Evolutionary conservation across 495 filamentous ascomycete genomes (phyloP), one percentile per base, ranked within the genome.

Genomic region (Choiromyces venosus): DNA sequence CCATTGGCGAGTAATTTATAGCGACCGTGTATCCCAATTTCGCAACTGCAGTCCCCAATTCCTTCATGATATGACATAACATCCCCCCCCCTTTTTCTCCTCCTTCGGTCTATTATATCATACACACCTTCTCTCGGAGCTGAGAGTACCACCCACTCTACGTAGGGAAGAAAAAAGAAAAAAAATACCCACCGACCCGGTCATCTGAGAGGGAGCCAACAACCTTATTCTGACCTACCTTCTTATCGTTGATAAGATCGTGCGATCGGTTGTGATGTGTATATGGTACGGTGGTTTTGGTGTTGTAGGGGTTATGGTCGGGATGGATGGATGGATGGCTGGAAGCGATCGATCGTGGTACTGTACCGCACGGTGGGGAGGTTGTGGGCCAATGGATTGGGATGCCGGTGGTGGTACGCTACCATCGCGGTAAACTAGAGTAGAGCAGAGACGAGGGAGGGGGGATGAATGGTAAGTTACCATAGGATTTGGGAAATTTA

Each of bases 221-320:
- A 61, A 61, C 52, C 52, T 61, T 61, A 61, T 61, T 61, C 52
- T 25, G 25, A 61, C 52, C n/a, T n/a, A n/a, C n/a, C n/a, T 61
- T 61, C 52, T 25, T 33, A 33, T 61, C 52, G 2, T 33, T 56
- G n/a, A 25, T 61, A 25, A n/a, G 10, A 33, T 61, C n/a, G 33
- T 61, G 52, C 52, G 52, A 61, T 61, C 52, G 52, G 25, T 9
- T 61, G 52, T 61, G 52, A 61, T n/a, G n/a, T n/a, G n/a, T n/a
- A n/a, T n/a, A n/a, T n/a, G n/a, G n/a, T 61, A 61, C 9, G 25
- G 25, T 25, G 33, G n/a, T 61, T 61, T 52, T 25, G 40, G 16
- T 61, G 52, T 61, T 29, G 52, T 33, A 29, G 52, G 6, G 52
- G 52, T 33, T 61, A 25, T 61, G 25, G n/a, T 33, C 33, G 52